phyloP scores from a whole-genome alignment of 2,329 filamentous ascomycete species.

The Teratosphaeria zuluensis region DNA sequence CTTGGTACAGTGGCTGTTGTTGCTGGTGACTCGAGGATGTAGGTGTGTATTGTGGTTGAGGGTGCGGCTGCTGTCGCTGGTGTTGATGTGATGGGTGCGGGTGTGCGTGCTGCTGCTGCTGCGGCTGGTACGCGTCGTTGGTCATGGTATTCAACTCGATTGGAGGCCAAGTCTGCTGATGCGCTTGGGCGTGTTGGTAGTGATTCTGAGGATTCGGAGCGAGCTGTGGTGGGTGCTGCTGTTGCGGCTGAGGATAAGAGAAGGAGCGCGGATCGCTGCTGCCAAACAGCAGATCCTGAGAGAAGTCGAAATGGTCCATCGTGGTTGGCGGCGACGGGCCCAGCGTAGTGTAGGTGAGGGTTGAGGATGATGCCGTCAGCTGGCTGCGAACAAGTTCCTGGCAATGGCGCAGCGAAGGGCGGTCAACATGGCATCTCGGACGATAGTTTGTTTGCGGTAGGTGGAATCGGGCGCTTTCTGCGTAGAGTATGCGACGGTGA shows the following conservation, averaged over 20 bases:
- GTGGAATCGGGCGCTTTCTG: background rate
- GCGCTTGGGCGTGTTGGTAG: conserved; percentile 14
- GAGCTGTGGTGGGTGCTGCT: conserved; percentile 13
- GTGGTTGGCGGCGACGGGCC: background rate
- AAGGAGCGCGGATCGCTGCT: conserved; percentile 23
- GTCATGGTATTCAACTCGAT: conserved; percentile 16
- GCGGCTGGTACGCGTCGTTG: background rate
- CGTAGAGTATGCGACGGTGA: background rate
- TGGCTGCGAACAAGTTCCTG: background rate
- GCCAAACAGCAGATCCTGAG: conserved; percentile 29
- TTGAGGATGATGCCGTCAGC: background rate
- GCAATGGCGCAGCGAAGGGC: background rate
- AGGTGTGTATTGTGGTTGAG: conserved; percentile 8
- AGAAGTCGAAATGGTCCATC: conserved; percentile 37
- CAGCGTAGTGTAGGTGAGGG: background rate
- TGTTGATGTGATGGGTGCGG: conserved; percentile 8
- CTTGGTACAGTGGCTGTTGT: conserved; percentile 10
- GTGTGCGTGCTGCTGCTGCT: background rate
- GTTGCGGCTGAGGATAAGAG: conserved; percentile 17
- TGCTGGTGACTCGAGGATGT: conserved; percentile 11
- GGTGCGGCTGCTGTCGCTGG: conserved; percentile 11
- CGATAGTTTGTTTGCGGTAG: background rate
- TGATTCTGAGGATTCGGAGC: conserved; percentile 13
- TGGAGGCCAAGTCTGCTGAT: conserved; percentile 8
- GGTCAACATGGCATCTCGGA: background rate